Evolutionary conservation across 495 filamentous ascomycete species (phyloP).

Genomic region (Extremus antarcticus): DNA sequence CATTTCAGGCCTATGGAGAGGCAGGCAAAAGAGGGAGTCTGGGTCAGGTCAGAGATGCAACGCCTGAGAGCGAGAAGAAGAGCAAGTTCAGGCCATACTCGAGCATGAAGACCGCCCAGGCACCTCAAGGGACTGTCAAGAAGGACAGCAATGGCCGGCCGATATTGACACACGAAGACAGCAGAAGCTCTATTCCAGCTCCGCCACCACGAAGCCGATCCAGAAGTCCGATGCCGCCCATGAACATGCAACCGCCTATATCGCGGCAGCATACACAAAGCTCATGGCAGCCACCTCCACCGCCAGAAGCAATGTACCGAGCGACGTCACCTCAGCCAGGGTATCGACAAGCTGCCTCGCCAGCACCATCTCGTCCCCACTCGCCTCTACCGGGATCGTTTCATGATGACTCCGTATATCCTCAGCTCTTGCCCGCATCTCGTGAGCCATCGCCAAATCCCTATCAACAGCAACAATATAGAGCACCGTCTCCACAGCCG

Average conservation of each 20-base stretch:
- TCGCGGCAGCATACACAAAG: constrained; percentile 13
- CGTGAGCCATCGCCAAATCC: constrained; percentile 26
- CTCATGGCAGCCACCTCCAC: constrained; percentile 27
- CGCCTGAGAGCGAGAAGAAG: constrained; percentile 16
- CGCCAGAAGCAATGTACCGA: constrained; percentile 6
- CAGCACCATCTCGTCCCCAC: constrained; percentile 23
- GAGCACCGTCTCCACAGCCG: constrained; percentile 8
- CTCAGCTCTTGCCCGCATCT: constrained; percentile 10
- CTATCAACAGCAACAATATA: constrained; percentile 12
- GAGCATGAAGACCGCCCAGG: constrained; percentile 33
- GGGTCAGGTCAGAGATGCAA: constrained; percentile 5
- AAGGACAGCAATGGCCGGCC: constrained; percentile 1
- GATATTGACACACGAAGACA: constrained; percentile 7
- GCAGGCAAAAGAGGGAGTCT: constrained; percentile 24
- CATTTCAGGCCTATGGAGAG: constrained; percentile 54
- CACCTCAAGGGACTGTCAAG: constrained; percentile 9
- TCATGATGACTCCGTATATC: constrained; percentile 19
- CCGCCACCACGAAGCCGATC: constrained; percentile 13
- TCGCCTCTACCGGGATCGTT: constrained; percentile 19
- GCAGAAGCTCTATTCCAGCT: constrained; percentile 7
- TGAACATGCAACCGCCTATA: background rate
- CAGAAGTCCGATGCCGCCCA: constrained; percentile 1
- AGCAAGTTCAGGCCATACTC: constrained; percentile 32
- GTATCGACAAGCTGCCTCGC: constrained; percentile 22
- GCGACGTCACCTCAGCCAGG: constrained; percentile 29